Base-by-base conservation (phyloP, 192 early-diverging fungal genomes). In the Pilaira anomala region DNA sequence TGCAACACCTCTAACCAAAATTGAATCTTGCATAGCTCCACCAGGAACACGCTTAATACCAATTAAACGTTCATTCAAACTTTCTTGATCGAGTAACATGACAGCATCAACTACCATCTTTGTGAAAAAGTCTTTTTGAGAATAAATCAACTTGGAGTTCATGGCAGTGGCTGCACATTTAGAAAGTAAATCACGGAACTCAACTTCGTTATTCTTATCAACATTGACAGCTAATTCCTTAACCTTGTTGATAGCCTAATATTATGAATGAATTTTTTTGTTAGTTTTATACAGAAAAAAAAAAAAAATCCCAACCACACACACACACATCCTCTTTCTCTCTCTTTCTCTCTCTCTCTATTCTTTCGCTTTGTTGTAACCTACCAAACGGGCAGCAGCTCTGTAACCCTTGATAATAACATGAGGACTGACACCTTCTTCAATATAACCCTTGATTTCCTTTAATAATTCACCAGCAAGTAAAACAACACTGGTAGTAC, bases 71-170 rank as follows among this genome's bases (percentile, higher is more conserved):
- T 99, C 95, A 81, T 96, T 91, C 66, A 99, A 81, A 57, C 93
- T 89, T 7, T 93, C 92, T 78, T 97, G 95, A 78, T 99, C 97
- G 71, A 99, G 82, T 49, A 87, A 86, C 73, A 95, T 69, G 21
- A 99, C 97, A 33, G 97, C 93, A 72, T 99, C 93, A 19, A 99
- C 97, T 7, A 95, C 93, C 92, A 99, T 96, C 72, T 96, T 90
- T 59, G 90, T 95, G 74, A 99, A 99, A 72, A 99, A 99, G 24
- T 93, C 91, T 74, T 92, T 90, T 69, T 99, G 95, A 30, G 92
- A 92, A 57, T 93, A 91, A 67, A 99, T 95, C 51, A 99, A 74
- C 82, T 99, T 99, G 33, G 94, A 97, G 48, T 92, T 95, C 95
- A 99, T 97, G 76, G 93, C 92, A 3, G 97, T 99, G 21, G 85